Percentiles rank a stretch among this genome's conserved stretches.
Conservation (phyloP, 2,329 filamentous ascomycete genomes). For the Zopfia rhizophila region DNA sequence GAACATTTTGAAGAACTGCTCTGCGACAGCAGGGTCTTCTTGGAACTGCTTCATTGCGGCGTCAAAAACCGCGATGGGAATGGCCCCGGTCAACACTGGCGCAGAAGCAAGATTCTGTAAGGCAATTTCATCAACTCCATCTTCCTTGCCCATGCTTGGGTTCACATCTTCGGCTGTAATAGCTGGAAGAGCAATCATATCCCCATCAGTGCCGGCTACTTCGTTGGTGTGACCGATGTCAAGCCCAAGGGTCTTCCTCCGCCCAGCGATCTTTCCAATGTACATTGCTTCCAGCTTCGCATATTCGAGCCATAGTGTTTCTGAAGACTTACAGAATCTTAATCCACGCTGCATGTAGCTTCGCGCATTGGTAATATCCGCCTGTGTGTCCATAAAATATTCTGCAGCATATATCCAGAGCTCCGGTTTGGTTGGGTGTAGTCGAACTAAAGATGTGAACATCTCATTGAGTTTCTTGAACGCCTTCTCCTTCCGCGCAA, state of each 20-base stretch:
- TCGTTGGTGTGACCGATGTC: conserved; percentile 58
- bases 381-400: conserved; percentile 78
- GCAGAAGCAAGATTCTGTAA: conserved; percentile 75
- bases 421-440: conserved; percentile 84
- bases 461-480: conserved; percentile 70
- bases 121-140: conserved; percentile 60
- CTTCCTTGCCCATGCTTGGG: conserved; percentile 63
- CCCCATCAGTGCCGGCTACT: conserved; percentile 60
- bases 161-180: conserved; percentile 72
- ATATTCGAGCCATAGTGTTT: conserved; percentile 86
- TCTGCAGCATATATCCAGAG: conserved; percentile 89
- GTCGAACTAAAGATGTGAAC: conserved; percentile 75
- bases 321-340: conserved; percentile 83
- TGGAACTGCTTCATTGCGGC: conserved; percentile 82
- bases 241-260: conserved; percentile 74
- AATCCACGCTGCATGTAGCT: conserved; percentile 90
- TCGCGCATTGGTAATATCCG: conserved; percentile 87
- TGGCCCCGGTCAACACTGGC: conserved; percentile 89
- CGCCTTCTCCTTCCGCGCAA: conserved; percentile 73
- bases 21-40: conserved; percentile 72
- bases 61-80: conserved; percentile 92
- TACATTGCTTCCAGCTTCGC: conserved; percentile 93
- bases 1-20: conserved; percentile 84
- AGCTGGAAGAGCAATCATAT: conserved; percentile 67
- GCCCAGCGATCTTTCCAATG: conserved; percentile 80